Conservation (phyloP, 768 basidiomycete species). For the Auricularia heimuer region DNA sequence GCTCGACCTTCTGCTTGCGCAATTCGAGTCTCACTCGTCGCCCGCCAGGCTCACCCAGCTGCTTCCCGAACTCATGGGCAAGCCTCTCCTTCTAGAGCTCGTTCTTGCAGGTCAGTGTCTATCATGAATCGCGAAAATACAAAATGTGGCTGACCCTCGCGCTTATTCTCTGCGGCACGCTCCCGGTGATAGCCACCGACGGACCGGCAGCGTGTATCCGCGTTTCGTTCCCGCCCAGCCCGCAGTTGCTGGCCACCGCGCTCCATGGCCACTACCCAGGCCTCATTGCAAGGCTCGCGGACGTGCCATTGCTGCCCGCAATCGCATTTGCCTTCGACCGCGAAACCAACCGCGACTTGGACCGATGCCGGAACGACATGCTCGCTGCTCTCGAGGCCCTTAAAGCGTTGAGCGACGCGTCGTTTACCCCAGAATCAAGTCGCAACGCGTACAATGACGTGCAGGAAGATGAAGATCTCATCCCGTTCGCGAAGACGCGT, state of each 20-base stretch:
- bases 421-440: background rate
- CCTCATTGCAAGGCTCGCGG: background rate
- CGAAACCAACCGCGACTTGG: background rate
- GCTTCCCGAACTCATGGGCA: background rate
- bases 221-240: background rate
- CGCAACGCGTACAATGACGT: background rate
- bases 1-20: background rate
- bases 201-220: slow-evolving; percentile 66
- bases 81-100: background rate
- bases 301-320: background rate
- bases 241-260: background rate
- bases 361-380: background rate
- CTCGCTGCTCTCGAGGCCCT: background rate
- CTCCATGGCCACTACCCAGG: background rate
- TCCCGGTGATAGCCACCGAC: slow-evolving; percentile 89
- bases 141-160: too few species aligned
- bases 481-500: slow-evolving; percentile 11
- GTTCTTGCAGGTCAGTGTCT: background rate
- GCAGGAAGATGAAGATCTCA: background rate
- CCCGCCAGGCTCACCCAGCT: background rate
- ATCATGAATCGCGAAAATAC: too few species aligned
- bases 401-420: background rate
- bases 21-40: background rate
- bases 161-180: slow-evolving; percentile 37
- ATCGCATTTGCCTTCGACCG: background rate